These are phyloP conservation scores for Breviolum minutum DNA, from an alignment of 73 alveolate genomes.

Conservation along the genomic window DNA sequence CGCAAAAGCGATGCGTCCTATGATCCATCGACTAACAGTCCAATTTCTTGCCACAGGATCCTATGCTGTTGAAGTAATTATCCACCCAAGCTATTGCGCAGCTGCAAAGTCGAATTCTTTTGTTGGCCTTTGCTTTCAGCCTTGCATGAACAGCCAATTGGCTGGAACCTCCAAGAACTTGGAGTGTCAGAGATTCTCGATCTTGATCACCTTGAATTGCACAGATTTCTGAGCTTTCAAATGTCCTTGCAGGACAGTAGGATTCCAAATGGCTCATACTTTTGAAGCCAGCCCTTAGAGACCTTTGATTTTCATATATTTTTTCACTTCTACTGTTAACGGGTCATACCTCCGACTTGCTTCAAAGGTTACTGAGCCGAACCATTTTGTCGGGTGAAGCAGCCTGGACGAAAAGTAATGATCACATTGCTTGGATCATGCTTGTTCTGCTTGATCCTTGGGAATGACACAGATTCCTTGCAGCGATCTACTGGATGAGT, in stretches of 20 bases:
- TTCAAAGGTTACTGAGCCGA: constrained; percentile 5
- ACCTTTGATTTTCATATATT: no score
- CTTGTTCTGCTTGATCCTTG: no score
- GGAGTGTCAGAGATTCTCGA: neutral
- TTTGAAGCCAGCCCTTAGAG: neutral
- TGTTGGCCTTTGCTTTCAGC: neutral
- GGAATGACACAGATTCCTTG: no score
- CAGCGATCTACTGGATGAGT: neutral
- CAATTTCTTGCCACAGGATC: no score
- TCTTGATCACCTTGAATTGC: neutral
- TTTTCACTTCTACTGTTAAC: no score
- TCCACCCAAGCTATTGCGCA: neutral
- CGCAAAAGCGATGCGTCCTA: neutral
- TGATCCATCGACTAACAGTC: no score
- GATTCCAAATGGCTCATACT: neutral
- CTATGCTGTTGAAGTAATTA: neutral
- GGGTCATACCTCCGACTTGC: no score
- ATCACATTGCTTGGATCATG: no score
- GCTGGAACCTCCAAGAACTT: constrained; percentile 15
- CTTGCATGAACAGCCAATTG: constrained; percentile 42
- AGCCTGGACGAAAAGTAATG: neutral
- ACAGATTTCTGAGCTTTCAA: neutral
- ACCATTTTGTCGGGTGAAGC: constrained; percentile 10
- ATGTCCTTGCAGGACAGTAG: constrained; percentile 12
- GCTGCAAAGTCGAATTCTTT: constrained; percentile 17